These are phyloP conservation scores for Sisymbrium irio DNA, from an alignment of 345 rosid species.

Conservation along the genomic window DNA sequence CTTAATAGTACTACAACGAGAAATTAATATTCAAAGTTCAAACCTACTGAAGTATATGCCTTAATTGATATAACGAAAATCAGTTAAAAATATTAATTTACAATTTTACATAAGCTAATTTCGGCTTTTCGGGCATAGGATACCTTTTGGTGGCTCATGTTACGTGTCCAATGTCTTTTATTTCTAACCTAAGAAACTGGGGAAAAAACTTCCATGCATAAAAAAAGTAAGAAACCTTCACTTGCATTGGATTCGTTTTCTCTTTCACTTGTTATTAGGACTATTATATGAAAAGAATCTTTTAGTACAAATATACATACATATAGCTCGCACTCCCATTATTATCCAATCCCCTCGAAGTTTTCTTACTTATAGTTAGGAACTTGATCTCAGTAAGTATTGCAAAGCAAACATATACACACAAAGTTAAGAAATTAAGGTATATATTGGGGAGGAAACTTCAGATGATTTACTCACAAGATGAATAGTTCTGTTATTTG, in stretches of 20 bases:
- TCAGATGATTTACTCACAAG: too few species aligned
- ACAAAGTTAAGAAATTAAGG: not conserved
- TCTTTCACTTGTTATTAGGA: slow-evolving; percentile 12
- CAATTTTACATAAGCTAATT: not conserved
- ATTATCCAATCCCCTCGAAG: not conserved
- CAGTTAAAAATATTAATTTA: not conserved
- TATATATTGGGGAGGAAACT: not conserved
- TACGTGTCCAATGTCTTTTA: slow-evolving; percentile 4
- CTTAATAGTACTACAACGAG: too few species aligned
- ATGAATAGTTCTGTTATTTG: too few species aligned
- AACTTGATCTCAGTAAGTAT: not conserved
- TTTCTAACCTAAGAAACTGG: slow-evolving; percentile 5
- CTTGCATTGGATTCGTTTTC: slow-evolving; percentile 24
- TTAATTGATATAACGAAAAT: not conserved
- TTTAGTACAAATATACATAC: not conserved
- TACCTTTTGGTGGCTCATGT: slow-evolving; percentile 18
- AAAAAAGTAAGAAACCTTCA: not conserved
- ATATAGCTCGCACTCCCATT: not conserved
- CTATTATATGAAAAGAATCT: not conserved
- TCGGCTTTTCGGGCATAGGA: slow-evolving; percentile 15
- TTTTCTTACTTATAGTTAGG: not conserved
- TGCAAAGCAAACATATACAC: not conserved
- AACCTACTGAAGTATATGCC: not conserved
- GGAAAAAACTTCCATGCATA: not conserved
- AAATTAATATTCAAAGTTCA: not conserved